Evolutionary conservation across 257 asterid genomes (phyloP).

Genomic region (Voacanga thouarsii): DNA sequence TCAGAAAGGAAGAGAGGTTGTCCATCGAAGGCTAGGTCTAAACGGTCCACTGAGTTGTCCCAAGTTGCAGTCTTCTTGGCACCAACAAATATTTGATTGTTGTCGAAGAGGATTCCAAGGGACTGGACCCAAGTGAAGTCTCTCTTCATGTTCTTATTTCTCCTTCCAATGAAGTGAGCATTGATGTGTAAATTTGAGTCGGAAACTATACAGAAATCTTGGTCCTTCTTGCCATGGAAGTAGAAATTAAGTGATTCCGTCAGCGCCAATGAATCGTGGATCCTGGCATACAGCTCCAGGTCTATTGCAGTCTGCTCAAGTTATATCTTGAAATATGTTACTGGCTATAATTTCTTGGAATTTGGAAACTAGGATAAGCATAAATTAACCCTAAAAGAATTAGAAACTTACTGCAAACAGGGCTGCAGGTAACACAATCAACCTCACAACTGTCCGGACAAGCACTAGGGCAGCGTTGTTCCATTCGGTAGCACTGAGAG

Average conservation of each 20-base stretch:
- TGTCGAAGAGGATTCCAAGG: slow-evolving; percentile 20
- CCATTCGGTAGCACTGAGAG: slow-evolving; percentile 25
- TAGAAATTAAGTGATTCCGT: slow-evolving; percentile 29
- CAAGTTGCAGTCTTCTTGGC: slow-evolving; percentile 19
- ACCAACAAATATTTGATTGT: slow-evolving; percentile 12
- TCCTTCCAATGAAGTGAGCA: slow-evolving; percentile 27
- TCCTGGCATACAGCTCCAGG: slow-evolving; percentile 24
- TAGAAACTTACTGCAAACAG: slow-evolving; percentile 50
- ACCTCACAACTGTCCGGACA: slow-evolving; percentile 27
- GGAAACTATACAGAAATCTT: slow-evolving; percentile 24
- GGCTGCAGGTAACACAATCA: slow-evolving; percentile 35
- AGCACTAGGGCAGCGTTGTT: slow-evolving; percentile 25
- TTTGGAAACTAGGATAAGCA: background rate
- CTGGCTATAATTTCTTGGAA: background rate
- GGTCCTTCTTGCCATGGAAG: slow-evolving; percentile 22
- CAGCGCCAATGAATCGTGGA: slow-evolving; percentile 25
- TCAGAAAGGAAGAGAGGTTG: slow-evolving; percentile 11
- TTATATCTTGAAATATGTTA: background rate
- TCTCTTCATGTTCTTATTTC: slow-evolving; percentile 18
- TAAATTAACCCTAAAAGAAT: background rate
- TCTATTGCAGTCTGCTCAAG: slow-evolving; percentile 14
- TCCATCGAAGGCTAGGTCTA: slow-evolving; percentile 14
- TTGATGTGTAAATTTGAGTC: slow-evolving; percentile 27
- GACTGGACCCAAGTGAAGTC: slow-evolving; percentile 27
- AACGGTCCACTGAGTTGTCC: slow-evolving; percentile 14